Base-by-base conservation (phyloP, 495 filamentous ascomycete genomes). In the Tuber calosporum region DNA sequence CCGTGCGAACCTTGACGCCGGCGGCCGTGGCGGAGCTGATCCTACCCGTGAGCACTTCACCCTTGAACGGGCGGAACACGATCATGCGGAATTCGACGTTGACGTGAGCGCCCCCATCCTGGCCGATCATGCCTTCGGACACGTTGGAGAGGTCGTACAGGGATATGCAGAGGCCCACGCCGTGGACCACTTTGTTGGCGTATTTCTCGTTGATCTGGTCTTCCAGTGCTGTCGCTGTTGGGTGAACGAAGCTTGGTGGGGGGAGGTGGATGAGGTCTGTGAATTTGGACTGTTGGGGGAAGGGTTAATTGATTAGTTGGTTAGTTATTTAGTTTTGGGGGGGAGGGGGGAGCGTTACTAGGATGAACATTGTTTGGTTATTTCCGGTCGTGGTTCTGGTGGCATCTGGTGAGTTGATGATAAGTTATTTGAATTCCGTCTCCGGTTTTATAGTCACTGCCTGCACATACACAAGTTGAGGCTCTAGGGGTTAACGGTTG, bases 171-270 rank as follows among this genome's bases (percentile, higher is more conserved):
- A 99, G 88, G 15, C 95, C 95, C 45, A 97, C 87, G 78, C 96
- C 93, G 15, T 74, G 77, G 20, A 85, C 72, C 69, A 93, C 91
- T 83, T 93, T 94, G 85, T 99, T 96, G 70, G 94, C 89, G 83
- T 97, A 99, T 84, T 98, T 99, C 72, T 88, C 87, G 79, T 98
- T 97, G 84, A 99, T 93, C 75, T 91, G 92, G 82, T 98, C 93
- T 83, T 97, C 92, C 74, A 99, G 89, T 2, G 92, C 92, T 43
- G 90, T 86, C 8, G 85, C 84, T 78, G 91, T 93, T 68, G 89
- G 86, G 79, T 93, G 94, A 45, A 88, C 84, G 81, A 97, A 95
- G 79, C 97, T 91, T 79, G 92, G 85, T 2, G 95, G 95, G 15
- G 86, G 85, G 83, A 99, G 95, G 84, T 95, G 90, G 71, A 99